Evolutionary conservation across 805 yeast species (phyloP), one percentile per base, ranked within the genome.

Genomic region (Metschnikowia orientalis): DNA sequence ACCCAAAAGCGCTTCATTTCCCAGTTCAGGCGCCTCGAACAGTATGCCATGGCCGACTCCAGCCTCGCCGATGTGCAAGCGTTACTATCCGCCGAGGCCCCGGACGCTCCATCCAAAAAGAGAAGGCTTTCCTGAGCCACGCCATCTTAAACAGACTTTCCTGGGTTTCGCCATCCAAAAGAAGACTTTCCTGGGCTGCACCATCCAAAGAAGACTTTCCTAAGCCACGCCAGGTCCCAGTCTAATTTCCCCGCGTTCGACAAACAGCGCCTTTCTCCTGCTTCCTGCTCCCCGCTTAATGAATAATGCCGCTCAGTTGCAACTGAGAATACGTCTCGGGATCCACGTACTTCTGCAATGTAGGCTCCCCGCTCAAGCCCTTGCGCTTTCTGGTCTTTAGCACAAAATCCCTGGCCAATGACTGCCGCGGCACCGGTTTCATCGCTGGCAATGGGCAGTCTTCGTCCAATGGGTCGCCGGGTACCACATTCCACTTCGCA

Each of bases 381-480:
- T 88, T 90, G 47, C 97, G 72, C 47, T 79, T 76, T 54, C 99
- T 71, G 0, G 96, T 87, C 56, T 94, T 92, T 60, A 86, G 61
- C 18, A 87, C 80, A 49, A 88, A 86, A 57, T 92, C 98, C 37
- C 98, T 67, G 1, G 96, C 90, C 37, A 89, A 60, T 2, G 83
- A 77, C 7, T 63, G 63, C 0, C 67, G 58, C 5, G 81, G 79
- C 1, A 92, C 95, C 0, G 95, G 85, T 45, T 77, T 77, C 53
- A 90, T 65, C 25, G 79, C 70, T 4, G 88, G 87, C 23, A 87
- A 69, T 29, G 59, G 61, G 11, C 75, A 73, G 19, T 75, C 71
- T 14, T 62, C 59, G 53, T 90, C 95, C 47, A 90, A 51, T 6
- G 97, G 97, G 59, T 90, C 87, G 0, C 98, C 98, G 2, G 95